Conservation (phyloP, 2,329 filamentous ascomycete species). For the Ploettnerulaceae sp. region DNA sequence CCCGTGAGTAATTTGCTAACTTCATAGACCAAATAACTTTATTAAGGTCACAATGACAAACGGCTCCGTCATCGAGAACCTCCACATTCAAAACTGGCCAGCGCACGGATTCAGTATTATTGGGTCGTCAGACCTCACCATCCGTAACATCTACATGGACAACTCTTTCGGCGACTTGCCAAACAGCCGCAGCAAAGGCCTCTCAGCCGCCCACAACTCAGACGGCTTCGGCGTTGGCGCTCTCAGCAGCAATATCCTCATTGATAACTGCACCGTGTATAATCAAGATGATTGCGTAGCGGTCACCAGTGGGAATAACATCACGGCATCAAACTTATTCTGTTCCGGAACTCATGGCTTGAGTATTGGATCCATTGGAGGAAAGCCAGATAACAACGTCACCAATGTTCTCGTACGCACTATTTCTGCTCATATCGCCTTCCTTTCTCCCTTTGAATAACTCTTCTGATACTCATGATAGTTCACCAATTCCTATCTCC, state of each 20-base stretch:
- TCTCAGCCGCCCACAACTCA: slow-evolving; percentile 43
- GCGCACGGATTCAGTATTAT: slow-evolving; percentile 47
- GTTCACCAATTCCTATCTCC: slow-evolving; percentile 30
- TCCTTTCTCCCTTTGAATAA: neutral
- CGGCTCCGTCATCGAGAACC: slow-evolving; percentile 43
- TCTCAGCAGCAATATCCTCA: slow-evolving; percentile 40
- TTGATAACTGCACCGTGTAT: slow-evolving; percentile 23
- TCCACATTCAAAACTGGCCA: slow-evolving; percentile 50
- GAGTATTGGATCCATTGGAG: slow-evolving; percentile 34
- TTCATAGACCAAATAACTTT: slow-evolving; percentile 56
- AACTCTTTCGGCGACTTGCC: slow-evolving; percentile 48
- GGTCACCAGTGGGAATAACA: slow-evolving; percentile 32
- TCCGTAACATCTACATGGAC: slow-evolving; percentile 51
- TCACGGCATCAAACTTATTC: slow-evolving; percentile 29
- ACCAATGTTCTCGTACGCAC: slow-evolving; percentile 32
- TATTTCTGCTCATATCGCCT: neutral
- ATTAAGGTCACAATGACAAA: slow-evolving; percentile 47
- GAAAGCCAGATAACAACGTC: slow-evolving; percentile 34
- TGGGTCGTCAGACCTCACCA: slow-evolving; percentile 38
- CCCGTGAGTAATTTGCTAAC: slow-evolving; percentile 3
- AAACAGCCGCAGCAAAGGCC: slow-evolving; percentile 28
- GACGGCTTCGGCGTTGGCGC: slow-evolving; percentile 48
- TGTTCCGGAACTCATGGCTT: slow-evolving; percentile 33
- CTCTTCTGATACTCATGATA: slow-evolving; percentile 3
- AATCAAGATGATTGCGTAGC: slow-evolving; percentile 35